A percentile compares a stretch with the other conserved stretches of the same genome.
These are phyloP conservation scores for Aspergillus aculeatus DNA, from an alignment of 2,329 filamentous ascomycete species.

Conservation along the genomic window DNA sequence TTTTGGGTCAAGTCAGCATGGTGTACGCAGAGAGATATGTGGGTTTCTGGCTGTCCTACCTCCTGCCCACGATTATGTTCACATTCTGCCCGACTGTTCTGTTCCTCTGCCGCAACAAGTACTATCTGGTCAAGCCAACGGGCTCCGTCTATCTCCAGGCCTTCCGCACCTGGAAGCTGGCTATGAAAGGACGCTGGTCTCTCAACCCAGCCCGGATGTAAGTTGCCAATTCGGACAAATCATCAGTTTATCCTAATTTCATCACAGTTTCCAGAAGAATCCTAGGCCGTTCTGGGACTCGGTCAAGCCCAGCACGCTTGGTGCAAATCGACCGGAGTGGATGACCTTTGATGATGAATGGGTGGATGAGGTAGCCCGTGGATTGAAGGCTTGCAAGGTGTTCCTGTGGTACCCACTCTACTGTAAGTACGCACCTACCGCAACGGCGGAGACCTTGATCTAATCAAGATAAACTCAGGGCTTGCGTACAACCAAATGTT, in stretches of 20 bases:
- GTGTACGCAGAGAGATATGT: constrained; percentile 74
- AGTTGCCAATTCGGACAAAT: constrained; percentile 6
- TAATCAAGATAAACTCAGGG: constrained; percentile 19
- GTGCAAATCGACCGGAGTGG: constrained; percentile 28
- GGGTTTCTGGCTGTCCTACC: constrained; percentile 71
- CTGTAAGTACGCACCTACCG: constrained; percentile 28
- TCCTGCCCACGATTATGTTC: constrained; percentile 67
- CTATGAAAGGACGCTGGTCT: constrained; percentile 64
- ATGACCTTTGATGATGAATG: constrained; percentile 82
- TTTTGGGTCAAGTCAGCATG: constrained; percentile 63
- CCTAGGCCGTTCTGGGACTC: constrained; percentile 24
- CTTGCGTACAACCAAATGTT: constrained; percentile 56
- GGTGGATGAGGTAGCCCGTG: constrained; percentile 75
- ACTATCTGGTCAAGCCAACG: constrained; percentile 63
- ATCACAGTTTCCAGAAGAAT: constrained; percentile 17
- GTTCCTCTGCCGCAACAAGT: constrained; percentile 59
- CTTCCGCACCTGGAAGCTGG: constrained; percentile 58
- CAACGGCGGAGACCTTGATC: neutral
- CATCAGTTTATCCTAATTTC: neutral
- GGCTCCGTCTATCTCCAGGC: constrained; percentile 72
- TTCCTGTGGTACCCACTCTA: constrained; percentile 61
- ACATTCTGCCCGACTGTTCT: constrained; percentile 62
- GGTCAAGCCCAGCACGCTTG: constrained; percentile 35
- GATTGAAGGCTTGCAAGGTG: constrained; percentile 67
- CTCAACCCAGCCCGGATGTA: constrained; percentile 61